A percentile compares a stretch with the other conserved stretches of the same genome.
These are phyloP conservation scores for Ceratobasidium sp. DNA, from an alignment of 1,284 basidiomycete species.

Conservation along the genomic window DNA sequence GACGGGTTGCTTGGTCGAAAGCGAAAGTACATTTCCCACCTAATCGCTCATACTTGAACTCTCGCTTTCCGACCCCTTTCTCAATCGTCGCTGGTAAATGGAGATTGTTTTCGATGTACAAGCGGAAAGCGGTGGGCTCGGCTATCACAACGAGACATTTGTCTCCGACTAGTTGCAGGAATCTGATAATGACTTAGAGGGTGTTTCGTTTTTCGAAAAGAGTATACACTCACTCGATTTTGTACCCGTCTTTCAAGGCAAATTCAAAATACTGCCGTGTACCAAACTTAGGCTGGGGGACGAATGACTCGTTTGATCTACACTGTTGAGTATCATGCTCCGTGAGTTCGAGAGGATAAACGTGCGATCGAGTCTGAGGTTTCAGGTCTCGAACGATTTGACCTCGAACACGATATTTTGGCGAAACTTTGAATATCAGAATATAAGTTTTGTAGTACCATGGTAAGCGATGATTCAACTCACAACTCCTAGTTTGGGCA, in stretches of 20 bases:
- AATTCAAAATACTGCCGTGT: conserved; percentile 20
- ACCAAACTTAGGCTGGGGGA: conserved; percentile 13
- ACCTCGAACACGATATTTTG: conserved; percentile 1
- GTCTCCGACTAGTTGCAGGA: conserved; percentile 7
- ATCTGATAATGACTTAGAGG: not conserved
- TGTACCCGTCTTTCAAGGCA: not conserved
- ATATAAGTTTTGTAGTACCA: not conserved
- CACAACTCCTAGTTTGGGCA: not conserved
- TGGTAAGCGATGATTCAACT: not conserved
- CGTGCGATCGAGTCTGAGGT: conserved; percentile 2
- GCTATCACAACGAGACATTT: conserved; percentile 24
- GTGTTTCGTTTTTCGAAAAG: not conserved
- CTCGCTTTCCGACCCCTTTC: not conserved
- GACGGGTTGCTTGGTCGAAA: conserved; percentile 30
- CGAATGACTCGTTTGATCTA: conserved; percentile 23
- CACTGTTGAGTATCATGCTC: conserved; percentile 42
- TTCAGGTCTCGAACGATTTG: not conserved
- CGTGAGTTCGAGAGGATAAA: conserved; percentile 42
- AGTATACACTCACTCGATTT: not conserved
- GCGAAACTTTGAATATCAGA: not conserved
- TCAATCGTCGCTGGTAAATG: not conserved
- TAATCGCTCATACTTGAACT: conserved; percentile 16
- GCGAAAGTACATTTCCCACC: conserved; percentile 20
- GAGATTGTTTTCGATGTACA: conserved; percentile 33
- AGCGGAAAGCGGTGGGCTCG: not conserved